phyloP scores from a whole-genome alignment of 495 filamentous ascomycete species.

The Massariosphaeria phaeospora region DNA sequence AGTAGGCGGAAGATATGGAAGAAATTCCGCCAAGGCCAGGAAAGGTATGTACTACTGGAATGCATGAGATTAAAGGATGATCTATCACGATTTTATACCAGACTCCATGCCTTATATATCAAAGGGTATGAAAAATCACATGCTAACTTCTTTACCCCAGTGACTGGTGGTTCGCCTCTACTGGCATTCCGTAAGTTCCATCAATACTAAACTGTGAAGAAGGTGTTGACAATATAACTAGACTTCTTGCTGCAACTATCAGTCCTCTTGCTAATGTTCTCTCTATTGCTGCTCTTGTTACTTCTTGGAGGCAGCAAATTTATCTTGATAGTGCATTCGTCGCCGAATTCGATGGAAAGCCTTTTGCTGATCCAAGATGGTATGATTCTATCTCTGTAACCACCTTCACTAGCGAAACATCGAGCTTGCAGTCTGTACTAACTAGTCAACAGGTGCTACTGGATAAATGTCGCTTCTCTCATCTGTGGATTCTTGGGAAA shows the following conservation, averaged over 20 bases:
- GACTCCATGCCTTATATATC: background rate
- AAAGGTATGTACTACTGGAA: constrained; percentile 18
- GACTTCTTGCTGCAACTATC: constrained; percentile 62
- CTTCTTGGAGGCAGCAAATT: constrained; percentile 53
- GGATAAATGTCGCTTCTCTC: constrained; percentile 62
- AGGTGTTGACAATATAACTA: background rate
- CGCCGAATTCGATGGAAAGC: constrained; percentile 42
- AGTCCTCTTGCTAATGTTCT: constrained; percentile 71
- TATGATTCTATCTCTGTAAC: constrained; percentile 4
- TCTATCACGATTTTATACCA: background rate
- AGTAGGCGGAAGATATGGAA: constrained; percentile 10
- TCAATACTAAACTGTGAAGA: background rate
- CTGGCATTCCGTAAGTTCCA: constrained; percentile 55
- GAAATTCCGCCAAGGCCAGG: constrained; percentile 9
- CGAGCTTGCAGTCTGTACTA: background rate
- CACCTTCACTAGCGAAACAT: no score
- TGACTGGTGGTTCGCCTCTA: constrained; percentile 65
- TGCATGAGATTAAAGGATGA: no score
- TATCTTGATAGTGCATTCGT: constrained; percentile 40
- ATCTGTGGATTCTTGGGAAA: constrained; percentile 65
- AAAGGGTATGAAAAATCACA: no score
- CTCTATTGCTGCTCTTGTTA: constrained; percentile 68
- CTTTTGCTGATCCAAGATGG: constrained; percentile 43
- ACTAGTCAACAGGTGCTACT: constrained; percentile 35
- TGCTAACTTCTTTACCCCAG: background rate